Percentiles rank a stretch among this genome's conserved stretches.
phyloP scores from a whole-genome alignment of 1,284 basidiomycete species.

The Caloboletus firmus region DNA sequence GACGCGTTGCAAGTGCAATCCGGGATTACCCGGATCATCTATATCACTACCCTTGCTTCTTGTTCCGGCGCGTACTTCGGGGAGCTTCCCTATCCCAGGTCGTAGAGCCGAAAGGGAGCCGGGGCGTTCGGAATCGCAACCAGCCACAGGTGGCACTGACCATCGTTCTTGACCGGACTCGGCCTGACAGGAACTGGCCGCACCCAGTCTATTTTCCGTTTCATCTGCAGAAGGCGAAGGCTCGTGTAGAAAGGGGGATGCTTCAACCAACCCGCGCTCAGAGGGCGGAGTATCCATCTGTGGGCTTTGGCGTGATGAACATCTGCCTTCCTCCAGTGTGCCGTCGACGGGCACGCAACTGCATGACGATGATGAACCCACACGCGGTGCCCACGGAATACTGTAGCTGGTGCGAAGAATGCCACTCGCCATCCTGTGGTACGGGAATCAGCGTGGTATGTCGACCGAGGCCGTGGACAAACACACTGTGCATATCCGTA shows the following conservation, averaged over 20 bases:
- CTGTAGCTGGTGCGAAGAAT: constrained; percentile 50
- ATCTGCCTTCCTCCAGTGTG: constrained; percentile 17
- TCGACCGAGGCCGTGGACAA: not conserved
- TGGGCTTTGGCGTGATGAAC: not conserved
- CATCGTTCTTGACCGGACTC: constrained; percentile 16
- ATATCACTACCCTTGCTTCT: constrained; percentile 1
- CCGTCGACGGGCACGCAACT: constrained; percentile 17
- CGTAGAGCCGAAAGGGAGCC: not conserved
- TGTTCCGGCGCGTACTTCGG: not conserved
- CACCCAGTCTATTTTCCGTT: not conserved
- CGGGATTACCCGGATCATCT: constrained; percentile 9
- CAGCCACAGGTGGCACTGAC: constrained; percentile 57
- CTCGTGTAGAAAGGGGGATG: constrained; percentile 46
- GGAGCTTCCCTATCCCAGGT: not conserved
- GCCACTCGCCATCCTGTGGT: constrained; percentile 61
- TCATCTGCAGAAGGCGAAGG: constrained; percentile 15
- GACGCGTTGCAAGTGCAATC: constrained; percentile 15
- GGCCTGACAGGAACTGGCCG: not conserved
- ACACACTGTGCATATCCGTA: constrained; percentile 82
- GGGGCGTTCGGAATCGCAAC: constrained; percentile 32
- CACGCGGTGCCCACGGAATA: constrained; percentile 61
- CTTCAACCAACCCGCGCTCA: constrained; percentile 42
- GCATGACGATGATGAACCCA: constrained; percentile 39
- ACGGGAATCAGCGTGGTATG: constrained; percentile 6
- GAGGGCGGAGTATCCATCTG: constrained; percentile 39